phyloP scores from a whole-genome alignment of 176 grass and related monocot genomes.

The Triticum monococcum region DNA sequence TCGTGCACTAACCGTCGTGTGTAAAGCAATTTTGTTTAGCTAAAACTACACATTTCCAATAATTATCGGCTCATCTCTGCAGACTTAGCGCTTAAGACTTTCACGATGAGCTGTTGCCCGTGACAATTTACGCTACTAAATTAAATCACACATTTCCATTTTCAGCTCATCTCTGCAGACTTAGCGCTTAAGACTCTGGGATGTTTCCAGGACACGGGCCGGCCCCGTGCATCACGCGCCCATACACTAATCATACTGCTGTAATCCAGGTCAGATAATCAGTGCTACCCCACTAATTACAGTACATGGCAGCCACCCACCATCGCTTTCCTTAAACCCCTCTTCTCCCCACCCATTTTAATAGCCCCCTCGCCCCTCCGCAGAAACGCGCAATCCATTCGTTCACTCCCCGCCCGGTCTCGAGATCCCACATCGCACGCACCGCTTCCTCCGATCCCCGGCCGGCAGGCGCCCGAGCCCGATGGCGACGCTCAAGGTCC shows the following conservation, averaged over 20 bases:
- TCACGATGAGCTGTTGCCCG: neutral
- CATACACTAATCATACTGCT: neutral
- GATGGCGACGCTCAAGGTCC: constrained; percentile 81
- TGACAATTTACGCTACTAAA: neutral
- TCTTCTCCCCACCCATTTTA: neutral
- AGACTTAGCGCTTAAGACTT: too few species aligned
- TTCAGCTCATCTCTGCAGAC: neutral
- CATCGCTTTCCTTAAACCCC: constrained; percentile 2
- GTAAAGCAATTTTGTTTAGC: too few species aligned
- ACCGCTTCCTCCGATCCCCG: neutral
- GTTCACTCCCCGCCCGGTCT: neutral
- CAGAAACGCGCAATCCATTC: neutral
- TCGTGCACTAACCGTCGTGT: too few species aligned
- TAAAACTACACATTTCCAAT: too few species aligned
- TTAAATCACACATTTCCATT: neutral
- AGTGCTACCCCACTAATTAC: neutral
- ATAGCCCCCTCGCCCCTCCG: neutral
- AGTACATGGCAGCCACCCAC: neutral
- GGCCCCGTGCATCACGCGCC: neutral
- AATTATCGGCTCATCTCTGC: too few species aligned
- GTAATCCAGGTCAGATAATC: neutral
- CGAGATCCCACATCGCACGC: constrained; percentile 1
- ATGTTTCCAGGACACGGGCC: neutral
- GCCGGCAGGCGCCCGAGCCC: neutral
- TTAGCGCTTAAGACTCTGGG: neutral